Conservation (phyloP, 2,329 filamentous ascomycete species). For the Fusarium tanahbumbuense region DNA sequence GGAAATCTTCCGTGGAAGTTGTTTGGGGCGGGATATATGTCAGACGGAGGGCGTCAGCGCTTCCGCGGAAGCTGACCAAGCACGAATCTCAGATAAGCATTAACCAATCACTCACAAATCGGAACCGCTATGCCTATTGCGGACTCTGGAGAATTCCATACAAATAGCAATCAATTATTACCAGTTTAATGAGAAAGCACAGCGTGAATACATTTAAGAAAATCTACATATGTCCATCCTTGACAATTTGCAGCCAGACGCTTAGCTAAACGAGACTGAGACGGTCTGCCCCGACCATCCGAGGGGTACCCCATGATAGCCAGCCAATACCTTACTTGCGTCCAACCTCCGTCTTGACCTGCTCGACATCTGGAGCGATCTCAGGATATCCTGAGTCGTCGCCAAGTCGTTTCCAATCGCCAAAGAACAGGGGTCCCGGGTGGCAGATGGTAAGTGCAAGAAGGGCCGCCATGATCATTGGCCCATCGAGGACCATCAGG, state of each 20-base stretch:
- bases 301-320: no score
- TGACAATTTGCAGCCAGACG: no score
- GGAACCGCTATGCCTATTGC: not conserved
- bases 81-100: not conserved
- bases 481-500: slow-evolving; percentile 37
- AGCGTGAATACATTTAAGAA: no score
- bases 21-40: not conserved
- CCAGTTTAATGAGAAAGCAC: no score
- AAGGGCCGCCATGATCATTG: slow-evolving; percentile 34
- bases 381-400: not conserved
- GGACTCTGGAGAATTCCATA: not conserved
- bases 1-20: not conserved
- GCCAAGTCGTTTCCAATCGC: not conserved
- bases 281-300: no score
- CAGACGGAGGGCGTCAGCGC: not conserved
- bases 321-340: no score
- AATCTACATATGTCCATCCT: no score
- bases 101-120: not conserved
- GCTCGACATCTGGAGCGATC: not conserved
- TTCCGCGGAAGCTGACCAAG: slow-evolving; percentile 27
- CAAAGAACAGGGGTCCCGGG: slow-evolving; percentile 10
- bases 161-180: not conserved
- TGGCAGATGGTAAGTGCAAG: slow-evolving; percentile 26
- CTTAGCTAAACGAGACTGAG: no score
- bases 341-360: not conserved